Percentiles rank a stretch among this genome's conserved stretches.
These are phyloP conservation scores for Diddensiella transvaalensis DNA, from an alignment of 805 yeast genomes.

Conservation along the genomic window DNA sequence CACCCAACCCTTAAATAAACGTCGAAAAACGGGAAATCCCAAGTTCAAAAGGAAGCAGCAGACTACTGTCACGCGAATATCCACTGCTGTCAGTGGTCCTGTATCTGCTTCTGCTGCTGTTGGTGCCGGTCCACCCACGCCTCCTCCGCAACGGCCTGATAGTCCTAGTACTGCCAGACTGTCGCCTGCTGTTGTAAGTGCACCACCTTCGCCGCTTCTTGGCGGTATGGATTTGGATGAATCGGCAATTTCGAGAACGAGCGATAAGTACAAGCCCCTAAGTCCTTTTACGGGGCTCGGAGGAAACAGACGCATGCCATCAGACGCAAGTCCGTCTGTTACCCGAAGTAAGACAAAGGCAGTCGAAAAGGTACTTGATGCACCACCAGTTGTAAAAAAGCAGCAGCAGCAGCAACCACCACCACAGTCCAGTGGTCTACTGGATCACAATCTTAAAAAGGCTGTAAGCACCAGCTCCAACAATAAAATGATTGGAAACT, in stretches of 20 bases:
- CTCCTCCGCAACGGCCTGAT: neutral
- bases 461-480: conserved; percentile 1
- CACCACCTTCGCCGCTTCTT: neutral
- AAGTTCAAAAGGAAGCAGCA: neutral
- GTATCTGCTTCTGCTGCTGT: too few species aligned
- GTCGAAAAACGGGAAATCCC: neutral
- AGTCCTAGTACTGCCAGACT: neutral
- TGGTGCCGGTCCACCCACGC: too few species aligned
- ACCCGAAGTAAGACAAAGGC: conserved; percentile 10
- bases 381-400: neutral
- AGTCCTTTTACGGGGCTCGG: neutral
- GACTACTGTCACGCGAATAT: too few species aligned
- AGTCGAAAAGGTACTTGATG: neutral
- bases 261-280: neutral
- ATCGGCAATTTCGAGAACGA: neutral
- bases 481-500: conserved; percentile 12
- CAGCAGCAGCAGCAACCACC: too few species aligned
- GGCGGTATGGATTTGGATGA: neutral
- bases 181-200: conserved; percentile 4
- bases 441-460: neutral
- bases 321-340: conserved; percentile 10
- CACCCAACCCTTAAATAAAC: neutral
- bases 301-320: conserved; percentile 10
- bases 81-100: too few species aligned
- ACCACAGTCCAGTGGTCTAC: too few species aligned